phyloP scores from a whole-genome alignment of 2,329 filamentous ascomycete genomes.

The Dothideomycetidae sp. region DNA sequence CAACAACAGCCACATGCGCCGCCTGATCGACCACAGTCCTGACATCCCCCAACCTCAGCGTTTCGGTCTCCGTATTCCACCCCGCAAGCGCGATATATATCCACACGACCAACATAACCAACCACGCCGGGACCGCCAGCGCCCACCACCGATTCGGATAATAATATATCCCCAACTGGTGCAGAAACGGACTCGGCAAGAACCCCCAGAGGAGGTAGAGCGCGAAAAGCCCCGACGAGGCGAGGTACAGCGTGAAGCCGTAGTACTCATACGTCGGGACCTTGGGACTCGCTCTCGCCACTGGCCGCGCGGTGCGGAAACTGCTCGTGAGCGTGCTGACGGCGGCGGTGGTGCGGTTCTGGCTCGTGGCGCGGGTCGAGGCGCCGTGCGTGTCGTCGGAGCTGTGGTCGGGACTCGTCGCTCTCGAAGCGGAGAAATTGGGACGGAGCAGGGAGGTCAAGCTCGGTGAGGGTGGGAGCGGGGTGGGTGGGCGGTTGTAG shows the following conservation, averaged over 20 bases:
- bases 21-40: conserved; percentile 89
- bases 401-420: conserved; percentile 81
- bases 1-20: conserved; percentile 70
- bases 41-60: conserved; percentile 60
- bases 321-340: conserved; percentile 40
- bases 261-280: conserved; percentile 99
- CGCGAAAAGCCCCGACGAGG: conserved; percentile 66
- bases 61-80: conserved; percentile 84
- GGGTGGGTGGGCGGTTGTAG: conserved; percentile 93
- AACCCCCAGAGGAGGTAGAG: conserved; percentile 72
- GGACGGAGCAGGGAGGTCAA: conserved; percentile 78
- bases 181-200: conserved; percentile 78
- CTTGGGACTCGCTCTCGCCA: conserved; percentile 76
- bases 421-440: conserved; percentile 57
- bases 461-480: conserved; percentile 80
- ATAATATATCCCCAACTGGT: conserved; percentile 87
- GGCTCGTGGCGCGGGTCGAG: conserved; percentile 21
- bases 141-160: conserved; percentile 98
- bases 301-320: conserved; percentile 44
- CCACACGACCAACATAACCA: conserved; percentile 78
- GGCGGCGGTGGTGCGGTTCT: conserved; percentile 40
- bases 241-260: conserved; percentile 91
- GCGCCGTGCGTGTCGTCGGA: conserved; percentile 53
- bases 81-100: conserved; percentile 85
- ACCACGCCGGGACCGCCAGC: conserved; percentile 75